Conservation (phyloP, 345 rosid genomes). For the Sonneratia alba region DNA sequence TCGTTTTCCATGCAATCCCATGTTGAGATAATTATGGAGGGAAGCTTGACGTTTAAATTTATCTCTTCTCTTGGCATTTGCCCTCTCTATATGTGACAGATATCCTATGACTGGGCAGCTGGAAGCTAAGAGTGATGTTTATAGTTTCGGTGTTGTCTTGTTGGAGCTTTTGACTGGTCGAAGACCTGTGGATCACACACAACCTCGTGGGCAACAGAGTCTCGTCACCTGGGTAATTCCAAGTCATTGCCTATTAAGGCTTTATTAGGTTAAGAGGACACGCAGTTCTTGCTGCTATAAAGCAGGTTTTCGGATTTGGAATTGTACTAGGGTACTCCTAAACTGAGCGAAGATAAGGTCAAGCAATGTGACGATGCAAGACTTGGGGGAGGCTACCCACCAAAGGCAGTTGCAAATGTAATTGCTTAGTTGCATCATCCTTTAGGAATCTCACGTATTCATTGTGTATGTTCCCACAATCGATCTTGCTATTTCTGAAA, state of each 20-base stretch:
- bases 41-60: neutral
- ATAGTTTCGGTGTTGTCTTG: constrained; percentile 54
- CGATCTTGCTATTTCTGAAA: neutral
- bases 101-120: constrained; percentile 97
- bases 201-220: constrained; percentile 88
- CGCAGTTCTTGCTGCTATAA: neutral
- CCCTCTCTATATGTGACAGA: constrained; percentile 23
- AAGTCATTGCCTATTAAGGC: neutral
- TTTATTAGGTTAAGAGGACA: neutral
- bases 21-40: neutral
- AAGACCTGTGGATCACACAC: constrained; percentile 90
- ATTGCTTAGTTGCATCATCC: constrained; percentile 1
- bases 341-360: constrained; percentile 88
- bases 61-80: neutral
- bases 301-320: neutral
- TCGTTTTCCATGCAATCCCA: neutral
- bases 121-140: constrained; percentile 74
- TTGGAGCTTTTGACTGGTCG: constrained; percentile 93
- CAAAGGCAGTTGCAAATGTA: constrained; percentile 97
- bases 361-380: constrained; percentile 91
- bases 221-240: constrained; percentile 55
- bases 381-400: constrained; percentile 77
- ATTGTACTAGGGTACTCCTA: constrained; percentile 68
- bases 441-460: neutral
- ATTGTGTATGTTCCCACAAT: neutral